Conservation (phyloP, 495 filamentous ascomycete genomes). For the Aspergillus sclerotioniger region DNA sequence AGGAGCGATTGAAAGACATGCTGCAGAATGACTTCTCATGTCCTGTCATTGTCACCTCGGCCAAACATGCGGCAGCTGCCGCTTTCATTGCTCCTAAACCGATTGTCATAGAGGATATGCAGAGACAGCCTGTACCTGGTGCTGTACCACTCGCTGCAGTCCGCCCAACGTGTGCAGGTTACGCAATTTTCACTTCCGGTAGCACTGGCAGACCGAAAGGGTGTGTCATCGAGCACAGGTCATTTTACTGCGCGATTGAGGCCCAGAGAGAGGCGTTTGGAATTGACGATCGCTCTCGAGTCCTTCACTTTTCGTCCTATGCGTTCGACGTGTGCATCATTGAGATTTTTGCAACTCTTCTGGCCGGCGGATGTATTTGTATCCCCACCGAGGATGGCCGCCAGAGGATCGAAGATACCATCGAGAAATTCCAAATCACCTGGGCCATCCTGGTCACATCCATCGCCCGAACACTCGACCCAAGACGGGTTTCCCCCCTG, state of each 20-base stretch:
- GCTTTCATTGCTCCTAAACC: background rate
- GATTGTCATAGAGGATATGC: slow-evolving; percentile 15
- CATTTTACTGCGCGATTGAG: slow-evolving; percentile 10
- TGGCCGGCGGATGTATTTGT: slow-evolving; percentile 24
- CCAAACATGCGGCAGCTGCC: background rate
- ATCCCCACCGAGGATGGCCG: slow-evolving; percentile 17
- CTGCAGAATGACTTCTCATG: slow-evolving; percentile 14
- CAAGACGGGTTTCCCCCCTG: slow-evolving; percentile 11
- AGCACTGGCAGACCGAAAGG: slow-evolving; percentile 43
- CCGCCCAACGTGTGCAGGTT: slow-evolving; percentile 1
- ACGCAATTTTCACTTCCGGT: slow-evolving; percentile 38
- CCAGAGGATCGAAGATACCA: slow-evolving; percentile 30
- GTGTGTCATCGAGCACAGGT: slow-evolving; percentile 36
- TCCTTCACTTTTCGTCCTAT: slow-evolving; percentile 50
- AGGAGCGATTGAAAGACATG: slow-evolving; percentile 41
- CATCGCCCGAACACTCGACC: background rate
- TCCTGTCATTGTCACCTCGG: slow-evolving; percentile 16
- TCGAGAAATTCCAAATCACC: slow-evolving; percentile 24
- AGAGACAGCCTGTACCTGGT: background rate
- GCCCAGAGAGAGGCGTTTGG: background rate
- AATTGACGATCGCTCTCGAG: slow-evolving; percentile 26
- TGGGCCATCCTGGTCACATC: slow-evolving; percentile 11
- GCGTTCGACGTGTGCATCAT: slow-evolving; percentile 21
- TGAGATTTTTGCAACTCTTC: slow-evolving; percentile 18
- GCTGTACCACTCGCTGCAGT: background rate